Conservation (phyloP, 2,329 filamentous ascomycete genomes). For the Sporothrix variecibatus region DNA sequence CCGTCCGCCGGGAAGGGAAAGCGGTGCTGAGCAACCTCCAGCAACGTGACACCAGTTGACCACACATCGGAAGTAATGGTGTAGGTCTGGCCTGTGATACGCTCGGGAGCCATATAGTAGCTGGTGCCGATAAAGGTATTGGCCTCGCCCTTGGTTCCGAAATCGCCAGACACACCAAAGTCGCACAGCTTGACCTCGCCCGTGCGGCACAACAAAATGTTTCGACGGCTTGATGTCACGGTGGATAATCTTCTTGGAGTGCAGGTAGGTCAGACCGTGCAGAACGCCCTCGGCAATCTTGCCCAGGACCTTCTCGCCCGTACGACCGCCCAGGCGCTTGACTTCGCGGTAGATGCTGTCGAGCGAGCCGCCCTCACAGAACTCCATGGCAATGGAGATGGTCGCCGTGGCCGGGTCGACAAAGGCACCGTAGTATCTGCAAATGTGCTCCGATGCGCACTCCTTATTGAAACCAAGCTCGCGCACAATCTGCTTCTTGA, state of each 20-base stretch:
- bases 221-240: constrained; percentile 98
- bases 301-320: constrained; percentile 94
- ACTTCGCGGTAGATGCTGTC: constrained; percentile 98
- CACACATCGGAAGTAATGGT: constrained; percentile 98
- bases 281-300: constrained; percentile 96
- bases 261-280: constrained; percentile 90
- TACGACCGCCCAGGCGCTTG: constrained; percentile 89
- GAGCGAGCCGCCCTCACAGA: constrained; percentile 93
- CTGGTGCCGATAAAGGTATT: constrained; percentile 99
- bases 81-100: constrained; percentile 96
- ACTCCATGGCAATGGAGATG: constrained; percentile 99
- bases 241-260: constrained; percentile 96
- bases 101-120: constrained; percentile 98
- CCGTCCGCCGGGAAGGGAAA: constrained; percentile 98
- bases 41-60: constrained; percentile 92
- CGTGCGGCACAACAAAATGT: constrained; percentile 88
- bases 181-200: constrained; percentile 98
- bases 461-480: constrained; percentile 98
- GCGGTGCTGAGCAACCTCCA: constrained; percentile 98
- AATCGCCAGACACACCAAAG: constrained; percentile 96
- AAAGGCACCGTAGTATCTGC: constrained; percentile 95
- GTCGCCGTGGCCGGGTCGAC: constrained; percentile 94
- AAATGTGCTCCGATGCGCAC: constrained; percentile 94
- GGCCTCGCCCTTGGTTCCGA: constrained; percentile 96
- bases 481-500: constrained; percentile 97